Evolutionary conservation across 2,329 filamentous ascomycete species (phyloP).

Genomic region (Chaetomium strumarium): DNA sequence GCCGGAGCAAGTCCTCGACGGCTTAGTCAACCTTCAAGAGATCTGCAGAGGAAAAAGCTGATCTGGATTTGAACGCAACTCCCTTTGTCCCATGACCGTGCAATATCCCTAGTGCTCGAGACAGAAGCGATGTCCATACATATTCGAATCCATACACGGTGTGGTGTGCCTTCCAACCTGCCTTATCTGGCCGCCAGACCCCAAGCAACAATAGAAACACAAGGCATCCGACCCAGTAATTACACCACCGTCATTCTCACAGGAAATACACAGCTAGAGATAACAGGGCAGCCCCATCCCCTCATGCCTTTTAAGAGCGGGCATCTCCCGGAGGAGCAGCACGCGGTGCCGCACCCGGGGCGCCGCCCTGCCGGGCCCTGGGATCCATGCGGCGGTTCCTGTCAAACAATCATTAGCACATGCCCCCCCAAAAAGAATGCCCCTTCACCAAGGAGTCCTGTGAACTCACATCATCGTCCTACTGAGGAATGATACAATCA

Average conservation of each 20-base stretch:
- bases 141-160: too few species aligned
- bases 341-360: constrained; percentile 20
- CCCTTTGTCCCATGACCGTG: not conserved
- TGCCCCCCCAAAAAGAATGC: not conserved
- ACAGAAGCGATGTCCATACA: too few species aligned
- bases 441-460: constrained; percentile 2
- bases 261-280: not conserved
- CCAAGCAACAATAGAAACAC: not conserved
- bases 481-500: constrained; percentile 66
- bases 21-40: constrained; percentile 57
- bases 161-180: not conserved
- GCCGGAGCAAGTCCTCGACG: constrained; percentile 60
- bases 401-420: constrained; percentile 22
- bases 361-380: constrained; percentile 12
- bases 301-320: constrained; percentile 18
- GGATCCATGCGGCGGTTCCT: constrained; percentile 33
- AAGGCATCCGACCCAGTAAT: constrained; percentile 10
- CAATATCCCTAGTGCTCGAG: too few species aligned
- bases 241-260: constrained; percentile 9
- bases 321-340: constrained; percentile 27
- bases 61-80: constrained; percentile 4
- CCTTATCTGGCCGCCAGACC: not conserved
- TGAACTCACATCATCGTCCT: constrained; percentile 66
- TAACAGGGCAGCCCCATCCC: not conserved
- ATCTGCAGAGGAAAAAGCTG: constrained; percentile 44